Percentiles rank a stretch among this genome's conserved stretches.
Evolutionary conservation across 768 basidiomycete genomes (phyloP).

Genomic region (Cystobasidiopsis lactophilus): DNA sequence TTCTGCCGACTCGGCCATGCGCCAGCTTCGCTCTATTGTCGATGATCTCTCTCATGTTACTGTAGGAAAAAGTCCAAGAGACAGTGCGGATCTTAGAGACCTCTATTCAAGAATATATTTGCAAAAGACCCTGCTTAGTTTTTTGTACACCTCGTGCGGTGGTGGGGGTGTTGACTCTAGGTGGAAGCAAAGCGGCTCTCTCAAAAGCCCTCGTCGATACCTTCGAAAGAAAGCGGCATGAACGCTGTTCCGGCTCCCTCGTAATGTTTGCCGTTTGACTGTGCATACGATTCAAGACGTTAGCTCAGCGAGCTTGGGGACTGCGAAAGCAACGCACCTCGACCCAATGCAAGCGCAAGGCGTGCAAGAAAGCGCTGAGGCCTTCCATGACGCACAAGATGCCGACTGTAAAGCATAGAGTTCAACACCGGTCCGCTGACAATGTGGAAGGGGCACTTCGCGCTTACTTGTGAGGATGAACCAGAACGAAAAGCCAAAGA

Average conservation of each 20-base stretch:
- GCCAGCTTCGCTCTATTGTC: no score
- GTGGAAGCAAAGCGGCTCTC: background rate
- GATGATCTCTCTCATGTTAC: no score
- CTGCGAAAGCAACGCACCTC: constrained; percentile 63
- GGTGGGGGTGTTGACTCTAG: no score
- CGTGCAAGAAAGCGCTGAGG: constrained; percentile 85
- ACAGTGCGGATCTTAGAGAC: no score
- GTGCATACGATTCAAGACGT: constrained; percentile 60
- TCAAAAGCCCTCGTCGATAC: constrained; percentile 40
- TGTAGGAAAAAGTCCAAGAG: no score
- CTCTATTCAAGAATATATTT: no score
- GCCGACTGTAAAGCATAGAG: background rate
- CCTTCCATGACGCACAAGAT: constrained; percentile 95
- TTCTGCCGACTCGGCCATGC: no score
- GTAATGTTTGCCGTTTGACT: constrained; percentile 74
- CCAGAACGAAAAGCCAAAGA: constrained; percentile 61
- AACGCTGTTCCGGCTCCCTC: constrained; percentile 68
- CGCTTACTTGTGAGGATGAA: constrained; percentile 40
- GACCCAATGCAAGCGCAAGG: constrained; percentile 86
- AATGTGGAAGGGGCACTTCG: background rate
- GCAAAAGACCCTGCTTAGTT: no score
- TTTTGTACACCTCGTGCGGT: no score
- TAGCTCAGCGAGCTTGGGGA: constrained; percentile 45
- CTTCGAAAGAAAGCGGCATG: constrained; percentile 68
- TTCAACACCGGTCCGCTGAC: background rate